phyloP scores from a whole-genome alignment of 2,329 filamentous ascomycete species.

The Chrysosporium queenslandicum region DNA sequence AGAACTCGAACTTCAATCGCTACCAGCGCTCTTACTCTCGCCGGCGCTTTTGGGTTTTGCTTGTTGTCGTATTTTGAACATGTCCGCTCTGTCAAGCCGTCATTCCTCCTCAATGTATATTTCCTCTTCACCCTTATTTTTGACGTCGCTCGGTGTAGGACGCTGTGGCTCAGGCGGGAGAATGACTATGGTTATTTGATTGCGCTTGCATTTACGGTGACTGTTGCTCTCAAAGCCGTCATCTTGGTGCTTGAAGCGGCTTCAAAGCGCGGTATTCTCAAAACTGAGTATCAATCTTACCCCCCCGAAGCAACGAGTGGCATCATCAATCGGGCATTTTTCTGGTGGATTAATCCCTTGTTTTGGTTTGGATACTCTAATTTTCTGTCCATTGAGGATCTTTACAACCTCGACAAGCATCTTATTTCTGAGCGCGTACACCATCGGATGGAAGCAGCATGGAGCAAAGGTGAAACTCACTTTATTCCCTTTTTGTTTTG shows the following conservation, averaged over 20 bases:
- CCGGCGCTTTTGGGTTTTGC: constrained; percentile 26
- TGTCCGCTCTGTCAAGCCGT: constrained; percentile 37
- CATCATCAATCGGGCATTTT: constrained; percentile 41
- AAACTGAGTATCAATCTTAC: constrained; percentile 30
- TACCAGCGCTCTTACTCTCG: constrained; percentile 25
- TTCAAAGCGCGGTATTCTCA: constrained; percentile 37
- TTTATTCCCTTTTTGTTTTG: constrained; percentile 4
- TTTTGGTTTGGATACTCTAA: constrained; percentile 42
- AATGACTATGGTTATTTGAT: constrained; percentile 28
- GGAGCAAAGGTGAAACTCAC: constrained; percentile 37
- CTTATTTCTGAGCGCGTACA: constrained; percentile 36
- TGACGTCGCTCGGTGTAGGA: constrained; percentile 39
- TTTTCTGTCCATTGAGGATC: constrained; percentile 36
- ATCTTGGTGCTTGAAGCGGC: constrained; percentile 38
- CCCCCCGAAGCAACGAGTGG: constrained; percentile 46
- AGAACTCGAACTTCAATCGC: constrained; percentile 30
- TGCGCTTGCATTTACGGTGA: constrained; percentile 35
- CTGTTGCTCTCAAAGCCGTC: constrained; percentile 36
- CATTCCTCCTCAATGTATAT: constrained; percentile 40
- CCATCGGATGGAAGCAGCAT: constrained; percentile 29
- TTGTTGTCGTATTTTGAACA: constrained; percentile 42
- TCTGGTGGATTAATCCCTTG: constrained; percentile 47
- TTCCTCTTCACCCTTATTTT: constrained; percentile 39
- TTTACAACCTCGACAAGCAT: constrained; percentile 39
- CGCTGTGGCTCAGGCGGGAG: constrained; percentile 31